phyloP scores from a whole-genome alignment of 2,329 filamentous ascomycete genomes.

The Celoporthe dispersa region DNA sequence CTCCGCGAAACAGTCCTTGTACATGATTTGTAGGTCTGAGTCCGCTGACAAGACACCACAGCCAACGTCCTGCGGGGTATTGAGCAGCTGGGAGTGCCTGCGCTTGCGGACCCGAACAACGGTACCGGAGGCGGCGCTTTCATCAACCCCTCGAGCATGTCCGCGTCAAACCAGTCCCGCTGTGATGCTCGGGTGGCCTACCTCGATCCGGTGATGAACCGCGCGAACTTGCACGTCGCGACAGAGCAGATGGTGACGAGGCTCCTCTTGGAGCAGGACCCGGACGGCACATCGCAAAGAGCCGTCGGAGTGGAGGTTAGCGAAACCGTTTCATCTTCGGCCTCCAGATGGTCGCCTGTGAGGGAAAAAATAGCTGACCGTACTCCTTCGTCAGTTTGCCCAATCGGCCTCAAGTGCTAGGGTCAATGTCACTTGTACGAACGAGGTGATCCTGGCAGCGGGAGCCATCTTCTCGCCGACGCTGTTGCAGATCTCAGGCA shows the following conservation, averaged over 20 bases:
- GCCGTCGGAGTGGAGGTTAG: conserved; percentile 46
- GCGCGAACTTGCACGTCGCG: conserved; percentile 45
- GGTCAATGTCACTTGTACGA: conserved; percentile 35
- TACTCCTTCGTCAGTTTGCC: conserved; percentile 35
- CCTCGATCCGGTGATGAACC: conserved; percentile 41
- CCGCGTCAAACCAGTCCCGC: conserved; percentile 45
- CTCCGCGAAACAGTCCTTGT: background rate
- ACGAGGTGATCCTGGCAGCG: conserved; percentile 39
- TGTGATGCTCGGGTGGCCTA: conserved; percentile 47
- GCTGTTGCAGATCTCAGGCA: conserved; percentile 41
- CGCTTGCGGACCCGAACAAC: conserved; percentile 42
- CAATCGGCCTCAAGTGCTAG: conserved; percentile 31
- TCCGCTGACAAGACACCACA: conserved; percentile 37
- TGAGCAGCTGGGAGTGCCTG: conserved; percentile 42
- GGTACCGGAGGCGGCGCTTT: conserved; percentile 43
- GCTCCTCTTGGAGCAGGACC: conserved; percentile 35
- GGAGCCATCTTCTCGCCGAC: conserved; percentile 39
- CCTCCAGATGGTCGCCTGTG: background rate
- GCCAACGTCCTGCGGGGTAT: conserved; percentile 45
- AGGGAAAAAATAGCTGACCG: background rate
- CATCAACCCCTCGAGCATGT: conserved; percentile 44
- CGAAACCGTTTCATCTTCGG: background rate
- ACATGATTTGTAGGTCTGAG: no score
- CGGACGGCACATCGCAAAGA: conserved; percentile 24
- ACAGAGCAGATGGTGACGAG: conserved; percentile 45